These are phyloP conservation scores for Mycena albidolilacea DNA, from an alignment of 768 basidiomycete species.

Conservation along the genomic window DNA sequence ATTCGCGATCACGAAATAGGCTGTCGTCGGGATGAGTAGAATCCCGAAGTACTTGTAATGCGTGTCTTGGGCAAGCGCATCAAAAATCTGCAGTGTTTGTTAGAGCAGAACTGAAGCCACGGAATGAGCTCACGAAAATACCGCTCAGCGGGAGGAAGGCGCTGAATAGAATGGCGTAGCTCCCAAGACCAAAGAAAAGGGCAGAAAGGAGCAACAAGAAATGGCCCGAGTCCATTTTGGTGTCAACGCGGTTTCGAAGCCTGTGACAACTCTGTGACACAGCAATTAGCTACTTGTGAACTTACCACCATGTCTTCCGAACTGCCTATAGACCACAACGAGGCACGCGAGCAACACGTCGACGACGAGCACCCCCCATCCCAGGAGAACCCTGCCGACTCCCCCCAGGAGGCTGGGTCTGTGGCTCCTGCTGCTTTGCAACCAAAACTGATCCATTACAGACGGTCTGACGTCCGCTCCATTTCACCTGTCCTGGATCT, in stretches of 20 bases:
- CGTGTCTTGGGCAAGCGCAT: slow-evolving; percentile 75
- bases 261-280: slow-evolving; percentile 7
- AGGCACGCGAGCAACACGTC: slow-evolving; percentile 13
- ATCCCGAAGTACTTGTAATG: slow-evolving; percentile 94
- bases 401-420: slow-evolving; percentile 51
- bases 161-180: slow-evolving; percentile 77
- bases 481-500: slow-evolving; percentile 45
- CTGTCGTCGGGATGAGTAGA: slow-evolving; percentile 83
- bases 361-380: slow-evolving; percentile 13
- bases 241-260: not conserved
- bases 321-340: slow-evolving; percentile 17
- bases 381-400: slow-evolving; percentile 25
- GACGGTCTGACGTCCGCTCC: slow-evolving; percentile 39
- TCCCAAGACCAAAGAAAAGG: slow-evolving; percentile 69
- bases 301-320: slow-evolving; percentile 24
- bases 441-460: slow-evolving; percentile 37
- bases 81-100: slow-evolving; percentile 67
- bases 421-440: slow-evolving; percentile 40
- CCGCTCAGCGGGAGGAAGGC: slow-evolving; percentile 71
- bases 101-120: not conserved
- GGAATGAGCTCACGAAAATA: slow-evolving; percentile 59
- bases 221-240: slow-evolving; percentile 54
- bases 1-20: slow-evolving; percentile 96
- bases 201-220: slow-evolving; percentile 61
- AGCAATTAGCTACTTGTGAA: not conserved